These are phyloP conservation scores for Rhododendron griersonianum DNA, from an alignment of 148 eudicot genomes.

Conservation along the genomic window DNA sequence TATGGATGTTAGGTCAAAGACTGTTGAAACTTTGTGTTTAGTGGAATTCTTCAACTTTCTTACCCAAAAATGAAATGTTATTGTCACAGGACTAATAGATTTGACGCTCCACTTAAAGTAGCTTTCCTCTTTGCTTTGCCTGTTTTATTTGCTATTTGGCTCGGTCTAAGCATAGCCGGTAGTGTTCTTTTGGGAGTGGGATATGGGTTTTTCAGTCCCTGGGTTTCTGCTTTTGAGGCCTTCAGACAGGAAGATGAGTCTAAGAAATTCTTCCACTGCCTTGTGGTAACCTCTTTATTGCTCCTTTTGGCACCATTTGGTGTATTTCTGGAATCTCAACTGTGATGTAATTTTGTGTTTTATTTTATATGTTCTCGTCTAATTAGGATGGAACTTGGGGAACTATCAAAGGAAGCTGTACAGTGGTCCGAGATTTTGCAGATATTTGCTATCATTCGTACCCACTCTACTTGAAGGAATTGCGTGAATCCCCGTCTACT, in stretches of 20 bases:
- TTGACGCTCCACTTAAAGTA: slow-evolving; percentile 72
- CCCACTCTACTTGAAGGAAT: slow-evolving; percentile 67
- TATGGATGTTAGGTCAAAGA: not conserved
- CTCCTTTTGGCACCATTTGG: not conserved
- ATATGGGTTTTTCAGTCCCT: slow-evolving; percentile 94
- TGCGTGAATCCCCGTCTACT: slow-evolving; percentile 52
- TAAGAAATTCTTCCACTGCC: slow-evolving; percentile 60
- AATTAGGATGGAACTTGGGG: slow-evolving; percentile 93
- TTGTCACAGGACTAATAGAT: slow-evolving; percentile 52
- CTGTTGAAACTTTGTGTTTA: slow-evolving; percentile 10
- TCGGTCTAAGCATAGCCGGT: slow-evolving; percentile 72
- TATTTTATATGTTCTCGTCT: not conserved
- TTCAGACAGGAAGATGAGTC: slow-evolving; percentile 67
- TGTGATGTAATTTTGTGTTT: not conserved
- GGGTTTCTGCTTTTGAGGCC: slow-evolving; percentile 91
- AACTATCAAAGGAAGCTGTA: slow-evolving; percentile 81
- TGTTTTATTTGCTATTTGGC: slow-evolving; percentile 73
- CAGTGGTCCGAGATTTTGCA: slow-evolving; percentile 80
- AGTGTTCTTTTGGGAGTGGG: slow-evolving; percentile 87
- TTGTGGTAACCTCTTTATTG: slow-evolving; percentile 53
- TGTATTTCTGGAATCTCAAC: not conserved
- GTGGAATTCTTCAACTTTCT: slow-evolving; percentile 6
- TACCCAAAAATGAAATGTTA: not conserved
- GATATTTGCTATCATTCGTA: slow-evolving; percentile 82
- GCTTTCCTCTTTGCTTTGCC: slow-evolving; percentile 78